Conservation (phyloP, 257 asterid genomes). For the Salvia splendens region DNA sequence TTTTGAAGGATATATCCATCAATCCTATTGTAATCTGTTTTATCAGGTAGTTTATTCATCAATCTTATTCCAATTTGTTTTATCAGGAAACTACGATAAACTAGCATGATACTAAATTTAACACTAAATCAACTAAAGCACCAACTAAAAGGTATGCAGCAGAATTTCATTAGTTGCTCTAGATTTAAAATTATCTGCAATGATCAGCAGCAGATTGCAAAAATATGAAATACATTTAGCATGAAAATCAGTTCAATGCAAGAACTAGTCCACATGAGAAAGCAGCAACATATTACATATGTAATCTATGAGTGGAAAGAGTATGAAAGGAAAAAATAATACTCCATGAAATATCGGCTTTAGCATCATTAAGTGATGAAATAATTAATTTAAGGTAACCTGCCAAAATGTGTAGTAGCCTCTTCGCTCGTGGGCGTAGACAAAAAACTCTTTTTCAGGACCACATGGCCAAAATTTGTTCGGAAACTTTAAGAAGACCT, state of each 20-base stretch:
- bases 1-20: constrained; percentile 19
- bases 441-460: constrained; percentile 87
- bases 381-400: constrained; percentile 42
- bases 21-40: neutral
- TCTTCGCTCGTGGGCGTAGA: constrained; percentile 82
- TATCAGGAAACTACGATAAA: constrained; percentile 16
- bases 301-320: neutral
- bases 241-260: constrained; percentile 3
- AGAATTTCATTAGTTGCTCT: constrained; percentile 2
- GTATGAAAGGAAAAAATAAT: neutral
- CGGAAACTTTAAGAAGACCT: constrained; percentile 85
- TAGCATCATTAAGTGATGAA: constrained; percentile 3
- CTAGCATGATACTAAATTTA: constrained; percentile 13
- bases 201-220: neutral
- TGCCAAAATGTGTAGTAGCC: constrained; percentile 99
- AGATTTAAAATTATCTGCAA: neutral
- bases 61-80: neutral
- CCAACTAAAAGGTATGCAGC: constrained; percentile 9
- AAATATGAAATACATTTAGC: neutral
- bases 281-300: neutral
- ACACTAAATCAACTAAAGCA: neutral
- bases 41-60: neutral
- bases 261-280: neutral
- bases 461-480: constrained; percentile 84
- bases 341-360: neutral